These are phyloP conservation scores for Sicyos edulis DNA, from an alignment of 306 rosid genomes.

Conservation along the genomic window DNA sequence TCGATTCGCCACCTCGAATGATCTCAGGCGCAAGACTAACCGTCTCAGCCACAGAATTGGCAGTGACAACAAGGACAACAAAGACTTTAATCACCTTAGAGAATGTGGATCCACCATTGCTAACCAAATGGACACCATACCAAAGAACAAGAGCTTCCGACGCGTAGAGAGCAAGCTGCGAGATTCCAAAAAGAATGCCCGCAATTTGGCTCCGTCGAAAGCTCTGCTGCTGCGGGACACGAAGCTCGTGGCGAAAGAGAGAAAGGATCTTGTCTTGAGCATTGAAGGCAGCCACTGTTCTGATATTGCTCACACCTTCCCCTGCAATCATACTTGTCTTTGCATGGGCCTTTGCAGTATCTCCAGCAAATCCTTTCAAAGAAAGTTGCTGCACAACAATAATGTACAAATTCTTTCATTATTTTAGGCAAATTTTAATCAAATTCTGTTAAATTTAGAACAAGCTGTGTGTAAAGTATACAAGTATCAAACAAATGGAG, in stretches of 20 bases:
- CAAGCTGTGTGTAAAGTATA: not conserved
- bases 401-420: not conserved
- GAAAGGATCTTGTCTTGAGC: constrained; percentile 78
- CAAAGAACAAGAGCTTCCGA: constrained; percentile 89
- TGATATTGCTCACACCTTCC: constrained; percentile 93
- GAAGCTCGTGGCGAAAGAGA: constrained; percentile 68
- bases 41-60: constrained; percentile 93
- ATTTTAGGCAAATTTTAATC: not conserved
- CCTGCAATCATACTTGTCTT: constrained; percentile 99
- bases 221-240: constrained; percentile 59
- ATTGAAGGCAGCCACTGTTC: constrained; percentile 97
- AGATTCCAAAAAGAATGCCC: constrained; percentile 70
- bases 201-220: constrained; percentile 75
- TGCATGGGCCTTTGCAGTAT: constrained; percentile 98
- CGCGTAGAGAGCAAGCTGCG: constrained; percentile 83
- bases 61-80: constrained; percentile 81
- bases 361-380: constrained; percentile 94
- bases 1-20: constrained; percentile 82
- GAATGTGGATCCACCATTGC: constrained; percentile 75
- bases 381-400: constrained; percentile 65
- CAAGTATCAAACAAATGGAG: not conserved
- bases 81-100: constrained; percentile 90
- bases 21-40: constrained; percentile 99
- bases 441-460: not conserved
- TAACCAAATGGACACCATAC: constrained; percentile 90